Conservation (phyloP, 805 yeast genomes). For the Metschnikowia lunata region DNA sequence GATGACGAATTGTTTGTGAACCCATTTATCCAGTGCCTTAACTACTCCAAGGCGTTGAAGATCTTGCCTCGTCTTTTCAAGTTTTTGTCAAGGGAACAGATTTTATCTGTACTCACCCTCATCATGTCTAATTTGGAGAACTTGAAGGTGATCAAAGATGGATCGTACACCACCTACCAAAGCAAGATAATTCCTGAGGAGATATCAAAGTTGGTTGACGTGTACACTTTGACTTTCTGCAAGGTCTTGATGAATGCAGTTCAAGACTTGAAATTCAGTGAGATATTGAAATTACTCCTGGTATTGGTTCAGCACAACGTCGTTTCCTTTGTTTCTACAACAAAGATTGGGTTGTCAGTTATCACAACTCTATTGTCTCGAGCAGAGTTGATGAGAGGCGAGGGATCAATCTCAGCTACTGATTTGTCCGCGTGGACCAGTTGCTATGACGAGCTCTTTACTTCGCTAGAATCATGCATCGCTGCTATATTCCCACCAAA, state of each 20-base stretch:
- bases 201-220: slow-evolving; percentile 58
- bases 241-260: slow-evolving; percentile 81
- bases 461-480: slow-evolving; percentile 72
- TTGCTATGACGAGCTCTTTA: slow-evolving; percentile 78
- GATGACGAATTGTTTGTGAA: slow-evolving; percentile 48
- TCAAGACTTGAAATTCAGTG: slow-evolving; percentile 74
- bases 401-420: slow-evolving; percentile 52
- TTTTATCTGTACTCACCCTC: slow-evolving; percentile 69
- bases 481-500: slow-evolving; percentile 76
- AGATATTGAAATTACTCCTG: slow-evolving; percentile 71
- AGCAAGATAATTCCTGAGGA: slow-evolving; percentile 49
- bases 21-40: slow-evolving; percentile 78
- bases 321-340: slow-evolving; percentile 60
- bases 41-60: slow-evolving; percentile 84
- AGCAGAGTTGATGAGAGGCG: slow-evolving; percentile 88
- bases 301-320: slow-evolving; percentile 67
- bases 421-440: slow-evolving; percentile 69
- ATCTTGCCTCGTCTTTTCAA: slow-evolving; percentile 84
- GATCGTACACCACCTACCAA: slow-evolving; percentile 67
- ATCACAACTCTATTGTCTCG: slow-evolving; percentile 88
- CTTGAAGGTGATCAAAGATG: slow-evolving; percentile 69
- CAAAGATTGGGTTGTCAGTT: slow-evolving; percentile 79
- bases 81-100: slow-evolving; percentile 71
- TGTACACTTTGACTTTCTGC: slow-evolving; percentile 75
- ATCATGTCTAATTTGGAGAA: slow-evolving; percentile 77